A percentile compares a stretch with the other conserved stretches of the same genome.
Evolutionary conservation across 345 rosid species (phyloP).

Genomic region (Euphorbia pulcherrima): DNA sequence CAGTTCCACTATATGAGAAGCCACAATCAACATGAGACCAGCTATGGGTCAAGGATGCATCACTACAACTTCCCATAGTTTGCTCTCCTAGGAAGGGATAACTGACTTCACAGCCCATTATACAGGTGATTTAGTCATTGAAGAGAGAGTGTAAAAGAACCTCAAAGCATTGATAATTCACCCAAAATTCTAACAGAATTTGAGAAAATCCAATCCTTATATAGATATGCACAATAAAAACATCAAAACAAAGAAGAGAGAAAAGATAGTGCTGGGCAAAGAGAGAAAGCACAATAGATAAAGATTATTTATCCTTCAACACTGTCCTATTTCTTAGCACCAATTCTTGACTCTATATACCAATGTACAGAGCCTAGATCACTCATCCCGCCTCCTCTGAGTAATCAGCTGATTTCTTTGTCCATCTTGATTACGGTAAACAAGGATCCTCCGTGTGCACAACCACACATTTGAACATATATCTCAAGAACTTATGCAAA

Average conservation of each 20-base stretch:
- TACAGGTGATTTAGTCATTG: too few relatives aligned
- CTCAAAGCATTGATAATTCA: not conserved
- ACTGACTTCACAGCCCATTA: too few relatives aligned
- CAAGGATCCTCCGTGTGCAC: constrained; percentile 14
- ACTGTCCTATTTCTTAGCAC: constrained; percentile 8
- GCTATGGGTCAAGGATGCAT: too few relatives aligned
- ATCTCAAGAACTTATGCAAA: constrained; percentile 19
- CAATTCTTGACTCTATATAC: constrained; percentile 13
- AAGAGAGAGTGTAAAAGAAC: not conserved
- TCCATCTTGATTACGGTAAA: constrained; percentile 14
- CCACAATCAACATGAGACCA: too few relatives aligned
- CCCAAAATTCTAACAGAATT: not conserved
- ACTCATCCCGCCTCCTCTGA: constrained; percentile 33
- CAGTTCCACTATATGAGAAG: too few relatives aligned
- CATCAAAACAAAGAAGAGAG: not conserved
- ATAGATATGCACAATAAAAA: not conserved
- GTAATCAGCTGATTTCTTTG: constrained; percentile 17
- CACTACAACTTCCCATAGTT: too few relatives aligned
- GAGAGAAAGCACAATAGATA: constrained; percentile 2
- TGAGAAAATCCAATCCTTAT: not conserved
- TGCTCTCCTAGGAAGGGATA: too few relatives aligned
- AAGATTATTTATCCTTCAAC: too few relatives aligned
- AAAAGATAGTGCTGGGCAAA: not conserved
- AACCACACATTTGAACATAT: constrained; percentile 10
- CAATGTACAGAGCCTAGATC: constrained; percentile 14